A percentile compares a stretch with the other conserved stretches of the same genome.
Evolutionary conservation across 345 rosid genomes (phyloP).

Genomic region (Citropsis articulata): DNA sequence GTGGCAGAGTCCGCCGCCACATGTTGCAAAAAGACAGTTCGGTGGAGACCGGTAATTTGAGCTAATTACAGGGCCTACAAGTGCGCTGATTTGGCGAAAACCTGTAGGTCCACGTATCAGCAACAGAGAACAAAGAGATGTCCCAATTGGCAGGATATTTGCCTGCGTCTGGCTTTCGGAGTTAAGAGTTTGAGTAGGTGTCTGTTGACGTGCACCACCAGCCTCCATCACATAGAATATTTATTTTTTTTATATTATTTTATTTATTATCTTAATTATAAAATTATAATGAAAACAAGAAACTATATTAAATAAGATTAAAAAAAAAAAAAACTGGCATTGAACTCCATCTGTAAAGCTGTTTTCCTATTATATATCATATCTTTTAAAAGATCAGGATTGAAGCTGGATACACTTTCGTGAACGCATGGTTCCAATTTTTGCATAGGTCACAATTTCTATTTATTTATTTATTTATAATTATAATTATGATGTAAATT

Average conservation of each 20-base stretch:
- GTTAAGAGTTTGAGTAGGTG: conserved; percentile 21
- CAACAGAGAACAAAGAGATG: conserved; percentile 16
- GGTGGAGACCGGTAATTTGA: conserved; percentile 10
- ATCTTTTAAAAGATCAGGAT: conserved; percentile 6
- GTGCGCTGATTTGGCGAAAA: conserved; percentile 21
- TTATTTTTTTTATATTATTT: no score
- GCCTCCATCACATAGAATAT: conserved; percentile 26
- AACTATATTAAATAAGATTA: no score
- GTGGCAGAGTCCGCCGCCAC: conserved; percentile 5
- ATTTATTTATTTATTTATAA: no score
- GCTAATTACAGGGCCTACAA: neutral
- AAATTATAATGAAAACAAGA: neutral
- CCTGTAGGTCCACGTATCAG: conserved; percentile 35
- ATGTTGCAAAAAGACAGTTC: conserved; percentile 11
- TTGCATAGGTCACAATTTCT: neutral
- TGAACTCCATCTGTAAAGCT: neutral
- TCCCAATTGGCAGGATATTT: conserved; percentile 5
- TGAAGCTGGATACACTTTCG: neutral
- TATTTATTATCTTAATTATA: neutral
- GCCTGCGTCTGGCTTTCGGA: conserved; percentile 23
- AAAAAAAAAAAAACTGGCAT: neutral
- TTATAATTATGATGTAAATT: no score
- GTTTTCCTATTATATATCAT: neutral
- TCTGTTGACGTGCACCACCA: conserved; percentile 50
- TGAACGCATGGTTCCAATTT: neutral